phyloP scores from a whole-genome alignment of 306 rosid species.

The Datisca glomerata region DNA sequence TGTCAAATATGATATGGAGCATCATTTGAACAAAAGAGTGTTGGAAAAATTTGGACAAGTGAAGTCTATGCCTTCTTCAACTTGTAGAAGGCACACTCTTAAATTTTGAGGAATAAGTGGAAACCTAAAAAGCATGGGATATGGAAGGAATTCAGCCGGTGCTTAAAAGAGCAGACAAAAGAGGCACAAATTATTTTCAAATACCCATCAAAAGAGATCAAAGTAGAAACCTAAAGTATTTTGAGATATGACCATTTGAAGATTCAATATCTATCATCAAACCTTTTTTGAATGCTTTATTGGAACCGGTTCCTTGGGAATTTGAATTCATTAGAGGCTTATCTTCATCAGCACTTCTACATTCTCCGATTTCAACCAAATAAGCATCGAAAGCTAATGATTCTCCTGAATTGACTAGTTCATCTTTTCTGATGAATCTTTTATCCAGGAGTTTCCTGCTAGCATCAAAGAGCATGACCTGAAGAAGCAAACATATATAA shows the following conservation, averaged over 20 bases:
- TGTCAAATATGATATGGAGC: no score
- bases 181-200: no score
- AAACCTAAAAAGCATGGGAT: no score
- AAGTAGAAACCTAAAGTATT: neutral
- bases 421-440: slow-evolving; percentile 62
- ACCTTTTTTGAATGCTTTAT: slow-evolving; percentile 1
- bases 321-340: slow-evolving; percentile 20
- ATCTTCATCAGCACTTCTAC: slow-evolving; percentile 20
- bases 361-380: slow-evolving; percentile 61
- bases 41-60: no score
- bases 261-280: slow-evolving; percentile 21
- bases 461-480: slow-evolving; percentile 59
- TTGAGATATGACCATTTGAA: slow-evolving; percentile 6
- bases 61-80: no score
- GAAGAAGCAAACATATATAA: no score
- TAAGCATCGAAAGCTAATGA: slow-evolving; percentile 49
- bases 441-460: slow-evolving; percentile 43
- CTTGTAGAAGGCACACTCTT: no score
- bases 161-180: no score
- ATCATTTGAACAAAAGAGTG: no score
- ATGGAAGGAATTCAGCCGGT: no score
- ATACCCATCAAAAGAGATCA: no score
- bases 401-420: slow-evolving; percentile 43
- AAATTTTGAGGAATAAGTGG: no score
- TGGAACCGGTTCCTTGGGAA: slow-evolving; percentile 17